Conservation (phyloP, 2,329 filamentous ascomycete species). For the Diaporthe humulicola region DNA sequence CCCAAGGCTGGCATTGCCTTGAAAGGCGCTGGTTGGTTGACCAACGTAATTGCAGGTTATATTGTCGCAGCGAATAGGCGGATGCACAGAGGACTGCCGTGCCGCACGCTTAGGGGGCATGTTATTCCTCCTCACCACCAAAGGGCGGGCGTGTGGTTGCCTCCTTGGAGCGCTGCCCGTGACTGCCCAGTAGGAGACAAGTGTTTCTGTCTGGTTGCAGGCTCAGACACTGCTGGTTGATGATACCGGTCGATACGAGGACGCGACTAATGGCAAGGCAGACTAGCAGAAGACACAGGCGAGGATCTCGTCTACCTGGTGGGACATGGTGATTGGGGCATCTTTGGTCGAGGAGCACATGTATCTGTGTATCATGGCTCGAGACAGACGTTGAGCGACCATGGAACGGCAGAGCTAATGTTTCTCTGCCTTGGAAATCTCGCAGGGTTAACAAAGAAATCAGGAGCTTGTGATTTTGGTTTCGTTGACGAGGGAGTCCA, state of each 20-base stretch:
- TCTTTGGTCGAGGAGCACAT: not conserved
- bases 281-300: not conserved
- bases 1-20: not conserved
- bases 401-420: not conserved
- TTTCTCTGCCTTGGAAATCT: not conserved
- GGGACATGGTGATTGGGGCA: not conserved
- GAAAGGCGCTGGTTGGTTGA: constrained; percentile 1
- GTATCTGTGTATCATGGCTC: not conserved
- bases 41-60: not conserved
- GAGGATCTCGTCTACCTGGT: not conserved
- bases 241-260: not conserved
- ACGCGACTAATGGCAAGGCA: not conserved
- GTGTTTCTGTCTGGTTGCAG: not conserved
- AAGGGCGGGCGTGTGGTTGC: not conserved
- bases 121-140: not conserved
- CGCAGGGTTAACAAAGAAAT: not conserved
- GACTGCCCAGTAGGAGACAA: not conserved
- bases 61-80: not conserved
- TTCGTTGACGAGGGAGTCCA: not conserved
- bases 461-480: not conserved
- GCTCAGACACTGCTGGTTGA: not conserved
- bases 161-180: not conserved
- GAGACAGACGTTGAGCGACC: not conserved
- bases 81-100: not conserved
- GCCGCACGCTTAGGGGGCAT: not conserved